Evolutionary conservation across 2,329 filamentous ascomycete species (phyloP), one percentile per base, ranked within the genome.

Genomic region (Diaporthe vaccinii): DNA sequence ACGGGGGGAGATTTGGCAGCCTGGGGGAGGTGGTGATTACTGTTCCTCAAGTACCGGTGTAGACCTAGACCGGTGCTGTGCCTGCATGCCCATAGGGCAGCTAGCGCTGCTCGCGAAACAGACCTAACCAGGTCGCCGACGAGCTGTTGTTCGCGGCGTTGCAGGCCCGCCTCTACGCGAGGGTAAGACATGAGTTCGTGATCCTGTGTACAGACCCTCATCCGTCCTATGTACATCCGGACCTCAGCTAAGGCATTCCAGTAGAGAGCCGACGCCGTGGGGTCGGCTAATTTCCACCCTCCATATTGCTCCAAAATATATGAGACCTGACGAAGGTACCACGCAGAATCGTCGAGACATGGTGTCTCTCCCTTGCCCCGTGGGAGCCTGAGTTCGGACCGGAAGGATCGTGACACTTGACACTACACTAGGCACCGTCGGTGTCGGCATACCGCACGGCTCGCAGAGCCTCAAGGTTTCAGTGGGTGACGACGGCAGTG

Each of bases 41-140:
- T 69, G 65, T 69, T 55, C 49, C 46, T 49, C 46, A 69, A 69
- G 34, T 53, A 69, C 49, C 65, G 49, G 65, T 69, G 65, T 69
- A 17, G 46, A 53, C 49, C 15, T 34, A 28, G 65, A 55, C 65
- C 65, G 49, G 25, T 36, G 46, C 28, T 55, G 65, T 39, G 49
- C 65, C 65, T 69, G 65, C 65, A 69, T 69, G 65, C 8, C 46
- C 65, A 31, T 55, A 69, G 65, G 65, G 65, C 65, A 55, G 65
- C 49, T 55, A 69, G 46, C 65, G 65, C 49, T 53, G 34, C 34
- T 69, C 49, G 49, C 34, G 20, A 69, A 15, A 41, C 34, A 28
- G 34, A n/a, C 31, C 31, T 31, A 15, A n/a, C 28, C 15, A 20
- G 22, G 34, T 2, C n/a, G 46, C 31, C 49, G 49, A 49, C 65